phyloP scores from a whole-genome alignment of 768 basidiomycete genomes.

The Grammothele lineata region DNA sequence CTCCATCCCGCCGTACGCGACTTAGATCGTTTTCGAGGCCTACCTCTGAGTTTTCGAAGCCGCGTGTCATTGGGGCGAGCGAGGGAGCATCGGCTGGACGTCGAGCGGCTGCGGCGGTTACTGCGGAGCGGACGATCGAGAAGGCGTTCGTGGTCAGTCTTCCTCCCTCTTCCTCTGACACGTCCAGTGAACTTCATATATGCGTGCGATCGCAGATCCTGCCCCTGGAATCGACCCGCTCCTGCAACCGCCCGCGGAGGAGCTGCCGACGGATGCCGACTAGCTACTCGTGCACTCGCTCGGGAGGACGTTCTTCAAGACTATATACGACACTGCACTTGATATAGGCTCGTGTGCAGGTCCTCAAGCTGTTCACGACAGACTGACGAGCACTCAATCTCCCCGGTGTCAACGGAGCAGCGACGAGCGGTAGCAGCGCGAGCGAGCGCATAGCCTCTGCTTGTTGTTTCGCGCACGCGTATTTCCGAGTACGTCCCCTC shows the following conservation, averaged over 20 bases:
- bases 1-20: slow-evolving; percentile 65
- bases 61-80: slow-evolving; percentile 69
- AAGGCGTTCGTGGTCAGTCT: slow-evolving; percentile 60
- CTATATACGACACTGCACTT: slow-evolving; percentile 74
- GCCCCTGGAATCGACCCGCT: slow-evolving; percentile 49
- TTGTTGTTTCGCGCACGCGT: slow-evolving; percentile 58
- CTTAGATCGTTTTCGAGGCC: slow-evolving; percentile 79
- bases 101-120: slow-evolving; percentile 74
- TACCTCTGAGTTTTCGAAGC: slow-evolving; percentile 89
- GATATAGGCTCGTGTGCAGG: slow-evolving; percentile 60
- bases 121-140: slow-evolving; percentile 76
- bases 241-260: slow-evolving; percentile 55
- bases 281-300: slow-evolving; percentile 74
- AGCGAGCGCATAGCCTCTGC: slow-evolving; percentile 68
- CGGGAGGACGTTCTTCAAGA: slow-evolving; percentile 74
- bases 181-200: neutral
- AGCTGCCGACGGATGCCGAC: slow-evolving; percentile 56
- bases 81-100: slow-evolving; percentile 79
- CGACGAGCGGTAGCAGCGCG: slow-evolving; percentile 52
- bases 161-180: neutral
- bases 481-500: slow-evolving; percentile 58
- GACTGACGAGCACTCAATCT: slow-evolving; percentile 73
- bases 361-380: slow-evolving; percentile 66
- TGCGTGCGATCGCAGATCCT: slow-evolving; percentile 36
- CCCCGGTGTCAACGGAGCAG: slow-evolving; percentile 27